These are phyloP conservation scores for Coccomyxa sp. DNA, from an alignment of 139 green algal genomes.

Conservation along the genomic window DNA sequence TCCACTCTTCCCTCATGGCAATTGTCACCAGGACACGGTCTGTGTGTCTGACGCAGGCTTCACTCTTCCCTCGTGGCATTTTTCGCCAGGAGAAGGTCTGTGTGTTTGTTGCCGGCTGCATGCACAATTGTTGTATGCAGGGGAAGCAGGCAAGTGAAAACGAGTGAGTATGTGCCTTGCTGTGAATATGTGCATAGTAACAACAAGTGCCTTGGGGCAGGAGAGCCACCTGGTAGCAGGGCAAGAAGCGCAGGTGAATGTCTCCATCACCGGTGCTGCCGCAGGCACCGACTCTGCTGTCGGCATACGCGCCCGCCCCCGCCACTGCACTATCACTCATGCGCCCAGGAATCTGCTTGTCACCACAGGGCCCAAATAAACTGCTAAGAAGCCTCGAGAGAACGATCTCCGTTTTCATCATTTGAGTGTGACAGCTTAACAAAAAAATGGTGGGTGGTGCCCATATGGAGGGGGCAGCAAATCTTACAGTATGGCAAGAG, in stretches of 20 bases:
- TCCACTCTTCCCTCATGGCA: not conserved
- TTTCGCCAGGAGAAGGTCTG: not conserved
- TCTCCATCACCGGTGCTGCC: slow-evolving; percentile 75
- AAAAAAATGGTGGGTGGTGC: not conserved
- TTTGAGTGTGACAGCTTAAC: not conserved
- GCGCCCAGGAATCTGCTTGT: slow-evolving; percentile 50
- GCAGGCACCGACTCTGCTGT: slow-evolving; percentile 60
- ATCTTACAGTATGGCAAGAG: not conserved
- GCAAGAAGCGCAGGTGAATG: slow-evolving; percentile 71
- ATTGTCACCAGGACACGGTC: not conserved
- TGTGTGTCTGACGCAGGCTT: not conserved
- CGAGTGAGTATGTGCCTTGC: no score
- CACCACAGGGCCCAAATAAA: not conserved
- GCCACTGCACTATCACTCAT: slow-evolving; percentile 58
- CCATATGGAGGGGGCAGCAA: not conserved
- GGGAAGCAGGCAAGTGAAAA: not conserved
- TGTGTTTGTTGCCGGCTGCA: not conserved
- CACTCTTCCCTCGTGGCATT: not conserved
- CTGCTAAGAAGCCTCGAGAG: not conserved
- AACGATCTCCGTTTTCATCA: not conserved
- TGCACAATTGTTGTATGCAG: not conserved
- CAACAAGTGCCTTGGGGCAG: not conserved
- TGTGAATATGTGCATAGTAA: no score
- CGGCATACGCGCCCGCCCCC: slow-evolving; percentile 64
- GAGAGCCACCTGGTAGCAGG: slow-evolving; percentile 43